Percentiles rank a stretch among this genome's conserved stretches.
These are phyloP conservation scores for Toxoplasma gondii DNA, from an alignment of 169 alveolate species.

Conservation along the genomic window DNA sequence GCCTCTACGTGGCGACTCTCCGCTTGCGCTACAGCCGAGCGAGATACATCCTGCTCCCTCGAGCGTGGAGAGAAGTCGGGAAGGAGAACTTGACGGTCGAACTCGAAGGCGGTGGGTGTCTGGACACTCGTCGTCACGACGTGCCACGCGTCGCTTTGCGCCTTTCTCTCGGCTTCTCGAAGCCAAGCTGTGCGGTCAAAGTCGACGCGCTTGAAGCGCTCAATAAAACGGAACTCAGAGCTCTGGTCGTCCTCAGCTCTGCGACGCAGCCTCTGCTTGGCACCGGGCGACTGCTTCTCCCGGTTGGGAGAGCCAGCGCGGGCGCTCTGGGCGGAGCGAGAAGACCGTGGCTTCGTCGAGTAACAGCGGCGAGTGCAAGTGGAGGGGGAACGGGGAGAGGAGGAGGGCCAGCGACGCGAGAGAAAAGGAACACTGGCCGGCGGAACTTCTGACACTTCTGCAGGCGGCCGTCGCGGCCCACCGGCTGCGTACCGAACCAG, in stretches of 20 bases:
- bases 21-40: background rate
- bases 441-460: too few species aligned
- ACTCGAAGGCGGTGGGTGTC: background rate
- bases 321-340: too few species aligned
- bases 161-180: background rate
- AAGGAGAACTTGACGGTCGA: background rate
- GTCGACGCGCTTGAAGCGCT: slow-evolving; percentile 27
- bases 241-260: background rate
- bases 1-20: background rate
- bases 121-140: background rate
- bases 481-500: too few species aligned
- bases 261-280: background rate
- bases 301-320: too few species aligned
- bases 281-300: background rate
- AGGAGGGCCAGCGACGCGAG: too few species aligned
- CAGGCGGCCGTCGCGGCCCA: too few species aligned
- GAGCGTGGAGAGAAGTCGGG: background rate
- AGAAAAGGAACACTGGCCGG: too few species aligned
- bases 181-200: slow-evolving; percentile 3
- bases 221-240: background rate
- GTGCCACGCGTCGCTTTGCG: slow-evolving; percentile 22
- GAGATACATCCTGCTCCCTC: too few species aligned
- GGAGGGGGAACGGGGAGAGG: too few species aligned
- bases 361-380: too few species aligned
- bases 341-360: too few species aligned